Evolutionary conservation across 2,329 filamentous ascomycete genomes (phyloP), one percentile per base, ranked within the genome.

Genomic region (Xylaria sp.): DNA sequence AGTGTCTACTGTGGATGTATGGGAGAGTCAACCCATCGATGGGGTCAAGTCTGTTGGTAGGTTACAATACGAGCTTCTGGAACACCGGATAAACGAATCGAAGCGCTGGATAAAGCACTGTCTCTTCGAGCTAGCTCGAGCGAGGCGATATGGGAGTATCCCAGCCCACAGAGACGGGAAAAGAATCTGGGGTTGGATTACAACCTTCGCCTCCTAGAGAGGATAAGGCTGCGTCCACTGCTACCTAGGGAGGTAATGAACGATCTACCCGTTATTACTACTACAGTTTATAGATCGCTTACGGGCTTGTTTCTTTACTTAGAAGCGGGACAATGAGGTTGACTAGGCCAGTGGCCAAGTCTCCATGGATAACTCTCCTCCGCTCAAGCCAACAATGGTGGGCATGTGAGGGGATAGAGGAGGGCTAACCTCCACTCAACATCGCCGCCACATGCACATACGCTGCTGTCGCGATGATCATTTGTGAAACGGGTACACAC

Each of bases 11-110:
- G 14, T 28, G 33, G 25, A 59, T 40, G 53, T 47, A 43, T 53
- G 50, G 50, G 47, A 57, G 53, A 60, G 49, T 40, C 52, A 57
- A 42, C 53, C 19, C 12, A 40, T 40, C 23, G 8, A 31, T 28
- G 31, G 21, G 45, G 28, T 31, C 4, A 31, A 31, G 28, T 9
- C 28, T 31, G 28, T 31, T 21, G 54, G 46, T 61, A 50, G 49
- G 58, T 60, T 63, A 37, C 55, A 63, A 56, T 60, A 59, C 63
- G 56, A 63, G 66, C 60, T 67, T 67, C 66, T 67, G 62, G 62
- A 67, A 67, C 57, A 40, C 56, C 60, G 61, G 61, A 57, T 67
- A 66, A 67, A 67, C 54, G 64, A 60, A 67, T 65, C 59, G 64
- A 68, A 67, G 57, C 57, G 46, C 51, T 57, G 57, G 60, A 57